Conservation (phyloP, 1,284 basidiomycete genomes). For the Naganishia albida region DNA sequence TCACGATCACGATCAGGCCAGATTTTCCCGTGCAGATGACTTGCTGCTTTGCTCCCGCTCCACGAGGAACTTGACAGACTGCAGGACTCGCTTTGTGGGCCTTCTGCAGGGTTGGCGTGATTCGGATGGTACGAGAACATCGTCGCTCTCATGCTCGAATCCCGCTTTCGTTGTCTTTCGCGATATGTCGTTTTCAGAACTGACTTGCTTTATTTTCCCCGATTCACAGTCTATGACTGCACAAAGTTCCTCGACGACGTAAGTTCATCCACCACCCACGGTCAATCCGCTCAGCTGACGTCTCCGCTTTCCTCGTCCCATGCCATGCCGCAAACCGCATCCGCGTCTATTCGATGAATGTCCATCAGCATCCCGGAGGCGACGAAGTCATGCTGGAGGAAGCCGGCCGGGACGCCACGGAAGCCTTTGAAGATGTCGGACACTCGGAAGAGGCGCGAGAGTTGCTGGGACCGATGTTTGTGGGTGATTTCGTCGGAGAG, state of each 20-base stretch:
- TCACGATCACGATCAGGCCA: no score
- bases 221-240: slow-evolving; percentile 79
- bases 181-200: background rate
- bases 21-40: no score
- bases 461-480: slow-evolving; percentile 73
- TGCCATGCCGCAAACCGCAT: background rate
- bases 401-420: slow-evolving; percentile 89
- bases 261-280: slow-evolving; percentile 39
- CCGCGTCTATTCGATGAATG: slow-evolving; percentile 22
- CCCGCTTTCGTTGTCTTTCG: no score
- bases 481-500: slow-evolving; percentile 75
- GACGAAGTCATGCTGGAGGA: slow-evolving; percentile 96
- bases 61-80: no score
- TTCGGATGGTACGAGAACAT: no score
- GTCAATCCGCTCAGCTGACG: background rate
- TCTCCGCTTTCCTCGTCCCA: background rate
- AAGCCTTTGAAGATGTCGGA: slow-evolving; percentile 98
- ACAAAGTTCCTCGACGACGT: slow-evolving; percentile 97
- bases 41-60: no score
- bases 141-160: no score
- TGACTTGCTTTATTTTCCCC: background rate
- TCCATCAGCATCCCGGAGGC: slow-evolving; percentile 84
- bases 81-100: no score
- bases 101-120: no score
- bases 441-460: slow-evolving; percentile 97